Percentiles rank a stretch among this genome's conserved stretches.
Conservation (phyloP, 2,329 filamentous ascomycete genomes). For the Pyrenophora seminiperda region DNA sequence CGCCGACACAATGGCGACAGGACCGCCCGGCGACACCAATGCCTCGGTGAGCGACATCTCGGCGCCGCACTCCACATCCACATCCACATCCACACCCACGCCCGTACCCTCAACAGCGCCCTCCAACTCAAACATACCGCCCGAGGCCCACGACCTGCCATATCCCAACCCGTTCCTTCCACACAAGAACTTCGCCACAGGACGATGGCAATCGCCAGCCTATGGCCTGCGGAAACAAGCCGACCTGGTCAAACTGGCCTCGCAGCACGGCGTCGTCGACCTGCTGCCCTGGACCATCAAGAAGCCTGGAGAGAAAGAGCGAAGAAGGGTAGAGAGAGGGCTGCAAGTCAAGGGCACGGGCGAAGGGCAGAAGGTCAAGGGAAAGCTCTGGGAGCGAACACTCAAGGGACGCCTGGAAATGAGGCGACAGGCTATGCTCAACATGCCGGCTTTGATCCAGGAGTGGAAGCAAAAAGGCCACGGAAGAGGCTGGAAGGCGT, state of each 20-base stretch:
- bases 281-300: conserved; percentile 78
- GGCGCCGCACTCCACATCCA: conserved; percentile 32
- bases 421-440: conserved; percentile 88
- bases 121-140: conserved; percentile 18
- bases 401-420: conserved; percentile 83
- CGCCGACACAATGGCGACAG: conserved; percentile 25
- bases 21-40: conserved; percentile 46
- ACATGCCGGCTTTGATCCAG: conserved; percentile 90
- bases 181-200: conserved; percentile 76
- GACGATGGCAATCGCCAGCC: conserved; percentile 80
- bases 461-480: conserved; percentile 84
- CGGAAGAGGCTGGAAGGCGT: conserved; percentile 76
- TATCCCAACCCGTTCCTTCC: conserved; percentile 80
- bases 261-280: conserved; percentile 77
- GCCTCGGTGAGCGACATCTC: conserved; percentile 44
- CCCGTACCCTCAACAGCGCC: conserved; percentile 16
- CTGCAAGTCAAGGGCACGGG: conserved; percentile 90
- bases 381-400: conserved; percentile 88
- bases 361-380: conserved; percentile 91
- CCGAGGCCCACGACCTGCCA: conserved; percentile 51
- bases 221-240: conserved; percentile 88
- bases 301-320: conserved; percentile 72
- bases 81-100: conserved; percentile 28
- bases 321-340: conserved; percentile 76
- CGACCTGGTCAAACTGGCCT: conserved; percentile 84